Conservation (phyloP, 2,329 filamentous ascomycete genomes). For the Aspergillus unguis region DNA sequence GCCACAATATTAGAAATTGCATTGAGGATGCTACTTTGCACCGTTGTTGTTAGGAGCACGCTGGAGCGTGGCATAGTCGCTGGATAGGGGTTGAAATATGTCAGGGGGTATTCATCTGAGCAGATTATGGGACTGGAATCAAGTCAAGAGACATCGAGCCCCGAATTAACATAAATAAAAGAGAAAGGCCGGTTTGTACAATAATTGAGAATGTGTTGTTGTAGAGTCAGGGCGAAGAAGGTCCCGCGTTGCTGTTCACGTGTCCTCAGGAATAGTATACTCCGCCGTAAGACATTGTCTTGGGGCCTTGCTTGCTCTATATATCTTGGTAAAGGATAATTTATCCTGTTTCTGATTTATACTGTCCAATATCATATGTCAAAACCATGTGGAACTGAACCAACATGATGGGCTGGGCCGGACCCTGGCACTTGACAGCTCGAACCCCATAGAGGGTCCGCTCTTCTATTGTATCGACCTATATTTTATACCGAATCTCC, state of each 20-base stretch:
- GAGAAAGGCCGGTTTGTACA: no score
- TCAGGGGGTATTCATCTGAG: not conserved
- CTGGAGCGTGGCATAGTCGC: constrained; percentile 12
- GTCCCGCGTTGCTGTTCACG: not conserved
- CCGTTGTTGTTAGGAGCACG: constrained; percentile 31
- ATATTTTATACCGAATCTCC: not conserved
- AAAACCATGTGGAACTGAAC: no score
- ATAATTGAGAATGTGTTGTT: no score
- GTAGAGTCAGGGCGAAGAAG: no score
- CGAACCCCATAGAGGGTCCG: no score
- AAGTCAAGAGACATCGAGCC: no score
- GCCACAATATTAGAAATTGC: constrained; percentile 38
- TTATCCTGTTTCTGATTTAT: not conserved
- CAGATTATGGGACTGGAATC: not conserved
- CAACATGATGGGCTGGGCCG: no score
- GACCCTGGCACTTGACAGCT: no score
- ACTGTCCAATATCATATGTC: not conserved
- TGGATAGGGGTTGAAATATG: not conserved
- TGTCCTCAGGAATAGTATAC: not conserved
- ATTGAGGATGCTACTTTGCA: constrained; percentile 38
- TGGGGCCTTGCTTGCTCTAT: not conserved
- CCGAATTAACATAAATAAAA: no score
- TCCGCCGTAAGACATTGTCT: not conserved
- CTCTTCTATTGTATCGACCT: not conserved
- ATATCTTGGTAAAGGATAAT: not conserved